phyloP scores from a whole-genome alignment of 257 asterid species.

The Nemophila menziesii region DNA sequence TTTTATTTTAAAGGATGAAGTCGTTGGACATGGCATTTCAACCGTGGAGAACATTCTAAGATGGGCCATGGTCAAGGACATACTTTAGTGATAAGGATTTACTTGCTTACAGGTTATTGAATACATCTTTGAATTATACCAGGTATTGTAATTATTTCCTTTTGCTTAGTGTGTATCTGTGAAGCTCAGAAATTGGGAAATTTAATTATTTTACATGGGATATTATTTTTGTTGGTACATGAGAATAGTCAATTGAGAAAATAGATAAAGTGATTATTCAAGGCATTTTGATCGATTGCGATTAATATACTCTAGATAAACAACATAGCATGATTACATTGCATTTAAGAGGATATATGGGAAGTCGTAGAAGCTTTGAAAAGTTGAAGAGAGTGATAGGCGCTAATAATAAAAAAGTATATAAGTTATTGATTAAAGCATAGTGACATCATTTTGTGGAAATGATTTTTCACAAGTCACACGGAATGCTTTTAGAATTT shows the following conservation, averaged over 20 bases:
- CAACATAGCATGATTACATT: conserved; percentile 20
- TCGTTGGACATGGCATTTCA: too few species aligned
- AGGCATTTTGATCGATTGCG: conserved; percentile 79
- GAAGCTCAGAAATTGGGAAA: neutral
- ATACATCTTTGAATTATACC: too few species aligned
- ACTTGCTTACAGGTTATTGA: too few species aligned
- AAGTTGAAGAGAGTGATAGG: conserved; percentile 87
- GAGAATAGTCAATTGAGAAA: conserved; percentile 64
- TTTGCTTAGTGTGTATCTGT: neutral
- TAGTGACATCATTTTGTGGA: conserved; percentile 16
- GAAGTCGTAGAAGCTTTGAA: conserved; percentile 86
- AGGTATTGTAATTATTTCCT: too few species aligned
- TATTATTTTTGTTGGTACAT: conserved; percentile 15
- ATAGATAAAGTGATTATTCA: conserved; percentile 69
- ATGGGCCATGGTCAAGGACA: too few species aligned
- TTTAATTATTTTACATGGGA: neutral
- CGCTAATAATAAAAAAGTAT: conserved; percentile 54
- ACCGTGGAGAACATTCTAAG: too few species aligned
- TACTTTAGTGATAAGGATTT: too few species aligned
- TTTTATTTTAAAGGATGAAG: too few species aligned
- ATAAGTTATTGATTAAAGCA: conserved; percentile 73
- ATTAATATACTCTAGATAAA: conserved; percentile 43
- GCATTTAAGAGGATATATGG: conserved; percentile 67
- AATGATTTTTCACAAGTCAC: too few species aligned
- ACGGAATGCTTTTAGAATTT: too few species aligned